phyloP scores from a whole-genome alignment of 2,329 filamentous ascomycete species.

The Neonectria neomacrospora region DNA sequence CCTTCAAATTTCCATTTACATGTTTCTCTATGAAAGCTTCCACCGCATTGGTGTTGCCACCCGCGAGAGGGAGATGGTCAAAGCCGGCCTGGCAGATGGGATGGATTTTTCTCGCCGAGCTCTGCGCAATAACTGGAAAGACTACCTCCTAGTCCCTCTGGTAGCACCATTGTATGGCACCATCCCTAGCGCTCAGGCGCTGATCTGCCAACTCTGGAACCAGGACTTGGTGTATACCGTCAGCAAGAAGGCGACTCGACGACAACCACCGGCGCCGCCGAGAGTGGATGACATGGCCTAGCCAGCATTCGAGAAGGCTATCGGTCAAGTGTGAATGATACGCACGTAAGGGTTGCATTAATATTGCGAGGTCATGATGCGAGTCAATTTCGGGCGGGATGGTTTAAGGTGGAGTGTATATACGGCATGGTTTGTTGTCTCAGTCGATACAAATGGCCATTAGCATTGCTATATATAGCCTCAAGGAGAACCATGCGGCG shows the following conservation, averaged over 20 bases:
- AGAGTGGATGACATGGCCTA: slow-evolving; percentile 59
- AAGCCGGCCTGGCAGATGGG: slow-evolving; percentile 70
- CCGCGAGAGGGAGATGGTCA: slow-evolving; percentile 73
- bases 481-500: slow-evolving; percentile 20
- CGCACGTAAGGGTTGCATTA: not conserved
- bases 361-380: slow-evolving; percentile 1
- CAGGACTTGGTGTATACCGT: slow-evolving; percentile 76
- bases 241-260: slow-evolving; percentile 73
- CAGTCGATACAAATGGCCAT: slow-evolving; percentile 8
- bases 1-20: slow-evolving; percentile 69
- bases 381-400: slow-evolving; percentile 6
- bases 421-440: slow-evolving; percentile 11
- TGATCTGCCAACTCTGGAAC: slow-evolving; percentile 77
- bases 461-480: slow-evolving; percentile 6
- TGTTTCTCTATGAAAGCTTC: slow-evolving; percentile 75
- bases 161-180: slow-evolving; percentile 76
- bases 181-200: slow-evolving; percentile 74
- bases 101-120: slow-evolving; percentile 73
- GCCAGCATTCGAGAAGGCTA: slow-evolving; percentile 3
- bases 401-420: not conserved
- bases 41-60: slow-evolving; percentile 69
- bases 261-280: slow-evolving; percentile 57
- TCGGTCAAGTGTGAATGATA: not conserved
- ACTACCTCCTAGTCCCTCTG: slow-evolving; percentile 73
- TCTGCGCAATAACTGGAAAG: slow-evolving; percentile 66